Evolutionary conservation across 208 protist species (phyloP).

Genomic region (Crithidia thermophila): DNA sequence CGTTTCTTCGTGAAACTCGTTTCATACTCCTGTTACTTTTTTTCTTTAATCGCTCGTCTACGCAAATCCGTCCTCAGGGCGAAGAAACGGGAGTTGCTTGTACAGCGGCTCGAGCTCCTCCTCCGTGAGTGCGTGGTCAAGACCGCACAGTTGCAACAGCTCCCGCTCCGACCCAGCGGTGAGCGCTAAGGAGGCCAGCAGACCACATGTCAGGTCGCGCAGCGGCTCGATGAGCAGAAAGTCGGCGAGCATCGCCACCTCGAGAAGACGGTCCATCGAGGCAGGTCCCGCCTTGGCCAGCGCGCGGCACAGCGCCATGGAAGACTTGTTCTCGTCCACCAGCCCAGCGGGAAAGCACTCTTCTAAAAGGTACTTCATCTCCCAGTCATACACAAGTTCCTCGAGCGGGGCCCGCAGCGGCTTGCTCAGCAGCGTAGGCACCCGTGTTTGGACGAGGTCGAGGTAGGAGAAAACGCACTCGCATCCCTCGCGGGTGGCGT

Average conservation of each 20-base stretch:
- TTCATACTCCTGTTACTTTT: background rate
- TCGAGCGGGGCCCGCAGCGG: slow-evolving; percentile 81
- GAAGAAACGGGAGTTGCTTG: slow-evolving; percentile 79
- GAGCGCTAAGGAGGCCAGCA: slow-evolving; percentile 76
- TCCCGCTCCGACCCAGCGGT: slow-evolving; percentile 64
- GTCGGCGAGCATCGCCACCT: slow-evolving; percentile 88
- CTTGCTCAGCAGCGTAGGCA: slow-evolving; percentile 79
- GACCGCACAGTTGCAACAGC: slow-evolving; percentile 69
- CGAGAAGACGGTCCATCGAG: slow-evolving; percentile 57
- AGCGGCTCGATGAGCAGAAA: slow-evolving; percentile 87
- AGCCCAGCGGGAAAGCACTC: slow-evolving; percentile 40
- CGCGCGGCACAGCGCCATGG: slow-evolving; percentile 32
- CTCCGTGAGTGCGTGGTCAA: slow-evolving; percentile 53
- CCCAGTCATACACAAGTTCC: slow-evolving; percentile 85
- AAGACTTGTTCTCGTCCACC: slow-evolving; percentile 30
- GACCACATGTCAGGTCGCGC: slow-evolving; percentile 77
- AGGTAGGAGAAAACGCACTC: slow-evolving; percentile 77
- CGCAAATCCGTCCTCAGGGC: slow-evolving; percentile 39
- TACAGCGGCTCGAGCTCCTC: slow-evolving; percentile 81
- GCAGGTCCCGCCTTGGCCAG: slow-evolving; percentile 42
- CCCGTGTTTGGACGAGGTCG: slow-evolving; percentile 67
- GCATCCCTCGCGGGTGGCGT: slow-evolving; percentile 67
- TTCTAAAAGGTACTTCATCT: slow-evolving; percentile 70
- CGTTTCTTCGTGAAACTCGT: background rate
- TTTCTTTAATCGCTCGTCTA: background rate